Evolutionary conservation across 352 stramenopile genomes (phyloP).

Genomic region (Poterioochromonas sp.): DNA sequence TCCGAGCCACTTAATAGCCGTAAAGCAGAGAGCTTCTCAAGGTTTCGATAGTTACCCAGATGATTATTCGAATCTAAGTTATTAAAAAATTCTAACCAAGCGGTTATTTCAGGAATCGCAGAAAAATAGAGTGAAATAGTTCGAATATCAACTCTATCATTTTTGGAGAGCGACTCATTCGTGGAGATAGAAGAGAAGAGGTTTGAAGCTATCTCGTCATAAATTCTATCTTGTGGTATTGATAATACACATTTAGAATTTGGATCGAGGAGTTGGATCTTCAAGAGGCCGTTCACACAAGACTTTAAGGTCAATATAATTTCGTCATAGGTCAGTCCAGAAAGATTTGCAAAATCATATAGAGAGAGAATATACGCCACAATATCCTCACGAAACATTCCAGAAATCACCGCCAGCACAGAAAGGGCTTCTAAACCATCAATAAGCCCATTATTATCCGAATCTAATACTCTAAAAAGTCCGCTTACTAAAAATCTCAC

Average conservation of each 20-base stretch:
- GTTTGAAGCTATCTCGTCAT: too few species aligned
- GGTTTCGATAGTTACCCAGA: neutral
- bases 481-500: neutral
- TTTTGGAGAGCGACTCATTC: too few species aligned
- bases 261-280: neutral
- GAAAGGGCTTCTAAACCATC: conserved; percentile 17
- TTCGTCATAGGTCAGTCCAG: conserved; percentile 14
- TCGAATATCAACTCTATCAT: too few species aligned
- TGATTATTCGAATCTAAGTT: neutral
- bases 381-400: conserved; percentile 19
- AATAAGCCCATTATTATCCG: conserved; percentile 29
- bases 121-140: too few species aligned
- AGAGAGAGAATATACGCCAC: conserved; percentile 23
- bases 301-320: conserved; percentile 20
- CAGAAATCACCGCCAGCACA: conserved; percentile 8
- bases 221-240: too few species aligned
- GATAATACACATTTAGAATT: too few species aligned
- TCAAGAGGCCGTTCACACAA: neutral
- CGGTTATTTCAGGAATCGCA: neutral
- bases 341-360: conserved; percentile 19
- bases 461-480: neutral
- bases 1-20: too few species aligned
- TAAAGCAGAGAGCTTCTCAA: neutral
- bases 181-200: too few species aligned
- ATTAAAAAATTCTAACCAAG: neutral